Percentiles rank a stretch among this genome's conserved stretches.
Conservation (phyloP, 768 basidiomycete species). For the Xerocomellus intermedius region DNA sequence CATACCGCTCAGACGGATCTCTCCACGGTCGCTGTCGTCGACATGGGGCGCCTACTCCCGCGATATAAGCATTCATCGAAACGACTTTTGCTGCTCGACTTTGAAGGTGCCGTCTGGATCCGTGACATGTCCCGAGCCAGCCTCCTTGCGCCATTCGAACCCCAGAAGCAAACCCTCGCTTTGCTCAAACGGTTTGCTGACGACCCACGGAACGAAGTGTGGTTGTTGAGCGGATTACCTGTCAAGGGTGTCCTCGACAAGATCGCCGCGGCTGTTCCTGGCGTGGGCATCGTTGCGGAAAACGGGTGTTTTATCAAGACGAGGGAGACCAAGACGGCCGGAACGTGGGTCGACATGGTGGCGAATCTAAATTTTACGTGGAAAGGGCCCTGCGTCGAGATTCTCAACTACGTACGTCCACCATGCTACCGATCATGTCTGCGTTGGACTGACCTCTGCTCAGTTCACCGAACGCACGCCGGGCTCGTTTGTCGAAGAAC, state of each 20-base stretch:
- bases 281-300: conserved; percentile 82
- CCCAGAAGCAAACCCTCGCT: conserved; percentile 40
- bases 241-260: conserved; percentile 62
- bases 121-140: conserved; percentile 52
- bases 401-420: conserved; percentile 74
- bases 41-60: conserved; percentile 54
- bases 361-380: conserved; percentile 74
- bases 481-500: conserved; percentile 80
- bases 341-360: conserved; percentile 76
- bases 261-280: conserved; percentile 58
- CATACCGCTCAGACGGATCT: conserved; percentile 41
- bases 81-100: conserved; percentile 70
- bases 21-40: conserved; percentile 39
- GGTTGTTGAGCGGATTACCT: conserved; percentile 76
- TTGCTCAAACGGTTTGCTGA: conserved; percentile 57
- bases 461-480: conserved; percentile 90
- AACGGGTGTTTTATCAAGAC: conserved; percentile 85
- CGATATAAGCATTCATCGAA: conserved; percentile 64
- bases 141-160: conserved; percentile 41
- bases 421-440: not conserved
- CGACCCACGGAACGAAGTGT: conserved; percentile 72
- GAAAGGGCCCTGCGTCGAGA: conserved; percentile 80
- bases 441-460: not conserved
- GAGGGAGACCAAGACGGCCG: conserved; percentile 34
- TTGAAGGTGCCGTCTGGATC: conserved; percentile 79